A percentile compares a stretch with the other conserved stretches of the same genome.
These are phyloP conservation scores for Austroboletus niveus DNA, from an alignment of 1,284 basidiomycete genomes.

Conservation along the genomic window DNA sequence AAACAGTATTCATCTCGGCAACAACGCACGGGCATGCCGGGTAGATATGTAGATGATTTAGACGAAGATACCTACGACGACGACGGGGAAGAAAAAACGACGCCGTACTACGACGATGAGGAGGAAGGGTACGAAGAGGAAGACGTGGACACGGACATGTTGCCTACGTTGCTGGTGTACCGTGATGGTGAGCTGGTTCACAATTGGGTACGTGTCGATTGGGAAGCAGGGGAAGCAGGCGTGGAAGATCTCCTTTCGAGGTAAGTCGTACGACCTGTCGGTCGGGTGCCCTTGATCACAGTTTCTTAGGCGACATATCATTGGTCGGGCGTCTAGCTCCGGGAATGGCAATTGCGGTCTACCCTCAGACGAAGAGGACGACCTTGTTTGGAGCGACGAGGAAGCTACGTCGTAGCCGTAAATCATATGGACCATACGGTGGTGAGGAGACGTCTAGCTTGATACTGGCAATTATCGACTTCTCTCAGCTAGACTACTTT, in stretches of 20 bases:
- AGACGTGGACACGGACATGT: conserved; percentile 74
- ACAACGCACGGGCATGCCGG: conserved; percentile 23
- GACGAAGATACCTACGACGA: conserved; percentile 46
- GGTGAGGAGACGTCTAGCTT: background rate
- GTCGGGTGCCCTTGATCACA: background rate
- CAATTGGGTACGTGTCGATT: conserved; percentile 84
- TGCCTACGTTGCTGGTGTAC: conserved; percentile 82
- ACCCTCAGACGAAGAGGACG: conserved; percentile 37
- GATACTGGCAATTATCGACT: too few species aligned
- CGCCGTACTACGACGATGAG: conserved; percentile 36
- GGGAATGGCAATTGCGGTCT: conserved; percentile 31
- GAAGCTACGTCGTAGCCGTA: conserved; percentile 15
- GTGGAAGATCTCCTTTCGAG: conserved; percentile 64
- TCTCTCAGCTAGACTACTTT: too few species aligned
- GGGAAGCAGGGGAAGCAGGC: conserved; percentile 70
- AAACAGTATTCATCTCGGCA: conserved; percentile 15
- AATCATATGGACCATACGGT: background rate
- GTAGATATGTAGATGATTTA: conserved; percentile 32
- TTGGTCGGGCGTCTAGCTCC: conserved; percentile 15
- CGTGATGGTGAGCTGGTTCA: conserved; percentile 77
- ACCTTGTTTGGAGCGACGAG: conserved; percentile 35
- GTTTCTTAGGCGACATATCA: conserved; percentile 29
- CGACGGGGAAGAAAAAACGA: conserved; percentile 24
- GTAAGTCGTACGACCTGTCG: conserved; percentile 38
- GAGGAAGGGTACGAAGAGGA: conserved; percentile 38